A percentile compares a stretch with the other conserved stretches of the same genome.
Evolutionary conservation across 345 rosid genomes (phyloP).

Genomic region (Eucalyptus coolabah): DNA sequence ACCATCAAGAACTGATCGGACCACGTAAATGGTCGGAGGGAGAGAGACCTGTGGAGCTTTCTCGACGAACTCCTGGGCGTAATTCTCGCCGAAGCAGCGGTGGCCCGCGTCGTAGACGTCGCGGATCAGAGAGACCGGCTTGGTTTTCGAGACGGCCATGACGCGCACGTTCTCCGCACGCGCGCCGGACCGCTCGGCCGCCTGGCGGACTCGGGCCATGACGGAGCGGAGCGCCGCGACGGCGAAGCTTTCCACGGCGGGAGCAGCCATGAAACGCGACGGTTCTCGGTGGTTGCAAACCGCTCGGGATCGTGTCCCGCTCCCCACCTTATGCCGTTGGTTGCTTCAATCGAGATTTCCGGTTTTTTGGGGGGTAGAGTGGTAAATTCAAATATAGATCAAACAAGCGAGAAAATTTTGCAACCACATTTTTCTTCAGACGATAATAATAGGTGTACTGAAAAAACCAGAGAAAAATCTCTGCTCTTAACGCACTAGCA

Average conservation of each 20-base stretch:
- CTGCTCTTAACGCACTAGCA: not conserved
- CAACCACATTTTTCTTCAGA: not conserved
- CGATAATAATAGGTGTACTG: not conserved
- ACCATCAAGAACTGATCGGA: not conserved
- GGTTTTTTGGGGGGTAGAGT: not conserved
- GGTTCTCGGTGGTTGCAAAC: not conserved
- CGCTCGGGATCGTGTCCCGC: not conserved
- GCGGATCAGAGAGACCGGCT: slow-evolving; percentile 74
- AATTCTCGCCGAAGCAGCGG: slow-evolving; percentile 84
- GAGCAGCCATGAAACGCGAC: slow-evolving; percentile 29
- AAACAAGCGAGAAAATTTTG: not conserved
- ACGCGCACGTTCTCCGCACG: slow-evolving; percentile 44
- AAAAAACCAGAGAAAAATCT: not conserved
- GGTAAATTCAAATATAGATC: not conserved
- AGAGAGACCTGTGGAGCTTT: slow-evolving; percentile 73
- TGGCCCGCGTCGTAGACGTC: slow-evolving; percentile 85
- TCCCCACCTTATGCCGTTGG: not conserved
- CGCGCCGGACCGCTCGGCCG: slow-evolving; percentile 46
- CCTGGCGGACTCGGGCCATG: slow-evolving; percentile 51
- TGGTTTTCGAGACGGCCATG: slow-evolving; percentile 79
- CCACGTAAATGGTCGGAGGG: not conserved
- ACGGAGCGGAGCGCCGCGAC: slow-evolving; percentile 66
- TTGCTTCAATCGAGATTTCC: not conserved
- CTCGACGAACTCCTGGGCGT: slow-evolving; percentile 76
- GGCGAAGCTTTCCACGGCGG: slow-evolving; percentile 39